Evolutionary conservation across 495 filamentous ascomycete genomes (phyloP), one percentile per base, ranked within the genome.

Genomic region (Podospora anserina): DNA sequence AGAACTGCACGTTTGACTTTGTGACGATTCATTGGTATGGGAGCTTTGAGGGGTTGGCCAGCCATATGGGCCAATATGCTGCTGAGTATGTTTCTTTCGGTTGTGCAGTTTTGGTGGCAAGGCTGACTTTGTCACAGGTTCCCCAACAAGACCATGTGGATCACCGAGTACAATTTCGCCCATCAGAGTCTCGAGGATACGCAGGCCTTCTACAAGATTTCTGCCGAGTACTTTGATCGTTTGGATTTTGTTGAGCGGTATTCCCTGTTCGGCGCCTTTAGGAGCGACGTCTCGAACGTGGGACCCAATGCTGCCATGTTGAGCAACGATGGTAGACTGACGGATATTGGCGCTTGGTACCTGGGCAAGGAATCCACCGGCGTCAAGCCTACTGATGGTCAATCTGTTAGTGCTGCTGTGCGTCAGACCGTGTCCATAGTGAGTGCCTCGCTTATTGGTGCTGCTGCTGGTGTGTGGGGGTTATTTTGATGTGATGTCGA

Each of bases 21-120:
- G 83, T 93, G 9, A 84, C 89, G 0, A 73, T 93, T 32, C 91
- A 94, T 72, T 93, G 88, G 88, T 94, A 94, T 71, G 90, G 89
- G 16, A 82, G 88, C 67, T 93, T 92, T 68, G 87, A 88, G 67
- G 91, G 90, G 0, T 71, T 94, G 63, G 89, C 89, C 7, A 88
- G 85, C 68, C 89, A 92, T 72, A 76, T 94, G 65, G 90, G 89
- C 0, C 78, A 88, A 65, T 85, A 89, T 9, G 76, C 79, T 68
- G 85, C 78, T 11, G 78, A 83, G 79, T 85, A 69, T 23, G 78
- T 74, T 39, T 16, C 30, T 13, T 64, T 70, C 23, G 64, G 18
- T 15, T 54, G n/a, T 11, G 11, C 39, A 1, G 59, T 23, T 15
- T 23, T 20, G 58, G 56, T 5, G 32, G 53, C 9, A 19, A 61